Evolutionary conservation across 208 protist genomes (phyloP), one percentile per base, ranked within the genome.

Genomic region (Leishmania martiniquensis): DNA sequence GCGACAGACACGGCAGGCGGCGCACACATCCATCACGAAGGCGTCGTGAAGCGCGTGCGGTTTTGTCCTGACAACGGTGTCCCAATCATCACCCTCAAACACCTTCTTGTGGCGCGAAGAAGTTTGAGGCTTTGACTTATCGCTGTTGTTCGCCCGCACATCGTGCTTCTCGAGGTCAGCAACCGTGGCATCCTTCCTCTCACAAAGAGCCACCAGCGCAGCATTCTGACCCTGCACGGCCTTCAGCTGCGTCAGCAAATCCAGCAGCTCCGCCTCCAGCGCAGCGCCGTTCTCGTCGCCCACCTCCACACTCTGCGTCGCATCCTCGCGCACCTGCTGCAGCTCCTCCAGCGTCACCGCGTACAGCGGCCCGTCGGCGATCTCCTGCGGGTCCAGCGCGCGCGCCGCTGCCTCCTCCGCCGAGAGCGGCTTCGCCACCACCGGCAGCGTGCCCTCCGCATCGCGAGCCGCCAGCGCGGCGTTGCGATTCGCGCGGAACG

Each of bases 61-160:
- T 57, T 81, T 65, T 12, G 51, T n/a, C 20, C 6, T 22, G 20
- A 57, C 20, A 57, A 57, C 52, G n/a, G 52, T 22, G 20, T 20
- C 22, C 88, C 87, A 89, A 32, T 75, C 75, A 0, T 88, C 85
- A 20, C 87, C 87, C 22, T 71, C 66, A 65, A 91, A 57, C 52
- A 52, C 49, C 49, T 52, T 52, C 49, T 1, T 25, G 52, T 57
- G 52, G 5, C 22, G 52, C 52, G 52, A 57, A 57, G 52, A n/a
- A 57, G 52, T 57, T 22, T 57, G 52, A 7, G 52, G 52, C 52
- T 57, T 57, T 34, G 76, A 65, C 62, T 71, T 66, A 34, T 77
- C 77, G 77, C 65, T 67, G 77, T 82, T 81, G 54, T 65, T 69
- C 17, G 42, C 49, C 9, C 78, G 82, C 4, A 57, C 68, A 70